A percentile compares a stretch with the other conserved stretches of the same genome.
Evolutionary conservation across 495 filamentous ascomycete genomes (phyloP).

Genomic region (Chaetomium cochliodes): DNA sequence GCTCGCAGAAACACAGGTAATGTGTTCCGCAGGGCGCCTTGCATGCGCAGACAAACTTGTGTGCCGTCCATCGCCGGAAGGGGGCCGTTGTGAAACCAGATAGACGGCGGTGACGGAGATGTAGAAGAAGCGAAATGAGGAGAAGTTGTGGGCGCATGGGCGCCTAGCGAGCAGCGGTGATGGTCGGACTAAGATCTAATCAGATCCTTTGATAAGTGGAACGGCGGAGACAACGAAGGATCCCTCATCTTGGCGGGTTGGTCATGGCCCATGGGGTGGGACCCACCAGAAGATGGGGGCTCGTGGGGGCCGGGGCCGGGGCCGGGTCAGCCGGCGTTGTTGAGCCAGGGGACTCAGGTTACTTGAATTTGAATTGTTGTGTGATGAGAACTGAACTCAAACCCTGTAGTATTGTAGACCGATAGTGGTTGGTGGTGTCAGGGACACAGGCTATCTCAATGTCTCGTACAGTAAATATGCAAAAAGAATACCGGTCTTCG

Average conservation of each 20-base stretch:
- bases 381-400: too few species aligned
- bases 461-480: too few species aligned
- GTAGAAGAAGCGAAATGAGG: background rate
- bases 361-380: too few species aligned
- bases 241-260: background rate
- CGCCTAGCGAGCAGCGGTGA: background rate
- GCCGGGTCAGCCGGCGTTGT: too few species aligned
- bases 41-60: constrained; percentile 7
- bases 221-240: background rate
- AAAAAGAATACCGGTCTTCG: too few species aligned
- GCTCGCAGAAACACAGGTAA: constrained; percentile 10
- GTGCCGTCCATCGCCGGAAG: constrained; percentile 7
- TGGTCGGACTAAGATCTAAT: constrained; percentile 13
- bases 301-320: too few species aligned
- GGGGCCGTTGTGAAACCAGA: background rate
- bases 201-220: constrained; percentile 8
- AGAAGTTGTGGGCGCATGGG: background rate
- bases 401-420: too few species aligned
- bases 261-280: background rate
- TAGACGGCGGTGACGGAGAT: background rate
- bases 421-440: too few species aligned
- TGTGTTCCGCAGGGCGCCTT: background rate
- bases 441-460: background rate
- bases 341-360: too few species aligned
- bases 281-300: too few species aligned